Evolutionary conservation across 2,329 filamentous ascomycete species (phyloP), one percentile per base, ranked within the genome.

Genomic region (Albifimbria verrucaria): DNA sequence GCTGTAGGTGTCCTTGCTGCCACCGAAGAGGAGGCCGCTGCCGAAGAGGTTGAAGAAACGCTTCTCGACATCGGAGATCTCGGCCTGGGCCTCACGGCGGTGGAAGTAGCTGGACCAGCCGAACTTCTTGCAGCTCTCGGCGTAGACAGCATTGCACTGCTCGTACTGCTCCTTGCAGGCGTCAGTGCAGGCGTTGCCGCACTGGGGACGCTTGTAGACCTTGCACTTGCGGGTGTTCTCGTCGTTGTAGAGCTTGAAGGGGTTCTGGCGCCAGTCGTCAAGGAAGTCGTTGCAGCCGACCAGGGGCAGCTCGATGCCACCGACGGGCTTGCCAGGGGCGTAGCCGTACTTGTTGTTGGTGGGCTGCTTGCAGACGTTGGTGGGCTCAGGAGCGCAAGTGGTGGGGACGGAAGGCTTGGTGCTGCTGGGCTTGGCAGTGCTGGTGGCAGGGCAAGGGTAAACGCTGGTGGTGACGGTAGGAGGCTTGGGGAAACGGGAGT

Each of bases 321-420:
- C 80, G 17, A 82, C 77, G 3, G 77, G 74, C 49, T 73, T 85
- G 32, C 86, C 82, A 2, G 87, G 85, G 1, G 82, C 84, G 63
- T 92, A 93, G 50, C 83, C 85, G 59, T 79, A 81, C 64, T 79
- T 78, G 59, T 81, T 79, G 69, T 71, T 78, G 50, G 70, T 66
- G n/a, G 80, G 76, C 66, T 82, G 78, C 32, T 65, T 69, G 74
- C 80, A 83, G 61, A 83, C 74, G 59, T 77, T 76, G 52, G 77
- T 79, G 1, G 77, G 74, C 28, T 74, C 66, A 2, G 79, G 76
- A 50, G 75, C 69, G 50, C 75, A 72, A 42, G 68, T 67, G 11
- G 68, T 62, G 2, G 63, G 59, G 7, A 67, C 59, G 3, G 63
- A 65, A 44, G 65, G 65, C 44, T 66, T 61, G 18, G 67, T 62